A percentile compares a stretch with the other conserved stretches of the same genome.
phyloP scores from a whole-genome alignment of 148 eudicot species.

The Dianthus caryophyllus region DNA sequence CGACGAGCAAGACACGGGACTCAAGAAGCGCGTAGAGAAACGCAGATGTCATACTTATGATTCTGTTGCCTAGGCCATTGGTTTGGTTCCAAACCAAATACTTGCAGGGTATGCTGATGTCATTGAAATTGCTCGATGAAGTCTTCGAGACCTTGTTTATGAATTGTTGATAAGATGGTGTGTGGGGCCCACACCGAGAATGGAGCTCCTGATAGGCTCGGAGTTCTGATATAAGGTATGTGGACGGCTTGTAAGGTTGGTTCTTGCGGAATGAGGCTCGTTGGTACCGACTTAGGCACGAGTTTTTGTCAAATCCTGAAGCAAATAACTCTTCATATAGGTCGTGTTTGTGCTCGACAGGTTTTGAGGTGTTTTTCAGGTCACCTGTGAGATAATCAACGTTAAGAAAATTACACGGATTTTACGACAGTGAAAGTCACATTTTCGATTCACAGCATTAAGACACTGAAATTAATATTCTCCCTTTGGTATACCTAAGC shows the following conservation, averaged over 20 bases:
- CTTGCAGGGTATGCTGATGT: constrained; percentile 34
- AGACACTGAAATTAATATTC: no score
- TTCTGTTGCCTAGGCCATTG: no score
- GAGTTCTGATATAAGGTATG: constrained; percentile 54
- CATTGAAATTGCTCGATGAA: background rate
- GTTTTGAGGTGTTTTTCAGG: background rate
- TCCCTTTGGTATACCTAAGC: no score
- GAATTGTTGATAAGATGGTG: constrained; percentile 40
- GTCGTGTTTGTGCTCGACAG: background rate
- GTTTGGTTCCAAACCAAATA: constrained; percentile 64
- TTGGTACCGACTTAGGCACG: constrained; percentile 60
- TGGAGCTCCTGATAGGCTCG: no score
- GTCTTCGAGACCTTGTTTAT: constrained; percentile 29
- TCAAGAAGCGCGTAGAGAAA: no score
- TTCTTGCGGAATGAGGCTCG: constrained; percentile 34
- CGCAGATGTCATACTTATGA: no score
- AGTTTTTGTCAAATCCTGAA: constrained; percentile 33
- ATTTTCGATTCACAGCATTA: background rate
- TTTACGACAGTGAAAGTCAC: background rate
- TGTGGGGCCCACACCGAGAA: constrained; percentile 68
- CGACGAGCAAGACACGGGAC: constrained; percentile 59
- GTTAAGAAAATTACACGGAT: background rate
- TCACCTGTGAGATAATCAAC: background rate
- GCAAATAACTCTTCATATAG: constrained; percentile 36
- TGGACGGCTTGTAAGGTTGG: constrained; percentile 38